Conservation (phyloP, 805 yeast genomes). For the Metschnikowia gruessii region DNA sequence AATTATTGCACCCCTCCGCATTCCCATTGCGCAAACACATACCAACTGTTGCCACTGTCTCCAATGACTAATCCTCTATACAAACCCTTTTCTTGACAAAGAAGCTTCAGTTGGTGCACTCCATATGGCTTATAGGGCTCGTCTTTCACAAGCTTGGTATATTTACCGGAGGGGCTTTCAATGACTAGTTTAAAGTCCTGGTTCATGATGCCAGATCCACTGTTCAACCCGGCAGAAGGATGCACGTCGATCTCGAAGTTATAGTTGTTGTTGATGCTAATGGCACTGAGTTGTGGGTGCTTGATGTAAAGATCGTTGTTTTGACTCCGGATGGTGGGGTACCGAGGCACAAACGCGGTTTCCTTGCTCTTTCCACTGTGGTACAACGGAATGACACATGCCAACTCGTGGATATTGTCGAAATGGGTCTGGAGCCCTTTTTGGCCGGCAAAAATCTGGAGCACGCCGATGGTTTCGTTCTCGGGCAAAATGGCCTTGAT, state of each 20-base stretch:
- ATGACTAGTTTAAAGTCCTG: constrained; percentile 59
- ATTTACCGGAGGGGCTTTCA: constrained; percentile 82
- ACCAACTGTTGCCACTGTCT: constrained; percentile 76
- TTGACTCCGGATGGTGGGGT: constrained; percentile 67
- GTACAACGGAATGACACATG: constrained; percentile 69
- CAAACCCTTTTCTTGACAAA: constrained; percentile 67
- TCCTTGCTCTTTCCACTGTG: constrained; percentile 66
- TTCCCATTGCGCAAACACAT: constrained; percentile 89
- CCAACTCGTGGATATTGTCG: constrained; percentile 62
- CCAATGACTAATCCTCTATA: constrained; percentile 84
- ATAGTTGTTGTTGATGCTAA: constrained; percentile 57
- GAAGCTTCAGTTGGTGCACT: constrained; percentile 57
- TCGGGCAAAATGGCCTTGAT: constrained; percentile 81
- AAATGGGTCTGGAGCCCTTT: constrained; percentile 57
- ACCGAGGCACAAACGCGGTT: constrained; percentile 66
- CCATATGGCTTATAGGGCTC: constrained; percentile 50
- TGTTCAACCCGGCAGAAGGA: constrained; percentile 50
- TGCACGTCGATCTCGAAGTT: constrained; percentile 62
- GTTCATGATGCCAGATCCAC: constrained; percentile 31
- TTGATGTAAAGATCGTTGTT: constrained; percentile 75
- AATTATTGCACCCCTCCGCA: constrained; percentile 33
- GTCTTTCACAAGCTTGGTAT: constrained; percentile 53
- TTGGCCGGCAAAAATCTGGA: constrained; percentile 71
- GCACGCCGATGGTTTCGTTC: constrained; percentile 61
- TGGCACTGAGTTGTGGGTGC: constrained; percentile 74